Percentiles rank a stretch among this genome's conserved stretches.
Evolutionary conservation across 2,329 filamentous ascomycete genomes (phyloP).

Genomic region (Fusarium oligoseptatum): DNA sequence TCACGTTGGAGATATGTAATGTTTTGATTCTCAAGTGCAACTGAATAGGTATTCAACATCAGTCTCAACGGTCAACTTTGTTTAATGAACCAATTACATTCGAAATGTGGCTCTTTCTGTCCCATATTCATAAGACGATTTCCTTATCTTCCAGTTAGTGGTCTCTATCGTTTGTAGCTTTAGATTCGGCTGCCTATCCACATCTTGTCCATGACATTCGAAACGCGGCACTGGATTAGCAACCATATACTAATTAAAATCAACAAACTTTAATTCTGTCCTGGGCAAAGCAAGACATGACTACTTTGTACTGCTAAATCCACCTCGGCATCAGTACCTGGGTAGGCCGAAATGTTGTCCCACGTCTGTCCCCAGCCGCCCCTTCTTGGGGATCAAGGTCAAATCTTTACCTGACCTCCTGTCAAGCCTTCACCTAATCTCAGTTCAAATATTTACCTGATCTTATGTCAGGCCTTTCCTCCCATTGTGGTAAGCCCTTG

Average conservation of each 20-base stretch:
- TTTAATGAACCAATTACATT: not conserved
- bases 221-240: not conserved
- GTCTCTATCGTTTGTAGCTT: not conserved
- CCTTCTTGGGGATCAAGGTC: not conserved
- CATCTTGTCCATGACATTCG: not conserved
- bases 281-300: not conserved
- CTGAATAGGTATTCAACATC: not conserved
- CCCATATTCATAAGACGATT: not conserved
- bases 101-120: not conserved
- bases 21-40: not conserved
- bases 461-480: not conserved
- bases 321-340: not conserved
- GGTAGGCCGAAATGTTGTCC: not conserved
- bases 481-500: not conserved
- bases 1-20: conserved; percentile 45
- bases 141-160: not conserved
- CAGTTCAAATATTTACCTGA: not conserved
- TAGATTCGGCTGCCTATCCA: not conserved
- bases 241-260: not conserved
- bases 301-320: not conserved
- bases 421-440: too few species aligned
- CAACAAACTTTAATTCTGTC: not conserved
- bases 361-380: not conserved
- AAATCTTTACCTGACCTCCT: not conserved
- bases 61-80: not conserved